A percentile compares a stretch with the other conserved stretches of the same genome.
Conservation (phyloP, 768 basidiomycete genomes). For the Suillus cothurnatus region DNA sequence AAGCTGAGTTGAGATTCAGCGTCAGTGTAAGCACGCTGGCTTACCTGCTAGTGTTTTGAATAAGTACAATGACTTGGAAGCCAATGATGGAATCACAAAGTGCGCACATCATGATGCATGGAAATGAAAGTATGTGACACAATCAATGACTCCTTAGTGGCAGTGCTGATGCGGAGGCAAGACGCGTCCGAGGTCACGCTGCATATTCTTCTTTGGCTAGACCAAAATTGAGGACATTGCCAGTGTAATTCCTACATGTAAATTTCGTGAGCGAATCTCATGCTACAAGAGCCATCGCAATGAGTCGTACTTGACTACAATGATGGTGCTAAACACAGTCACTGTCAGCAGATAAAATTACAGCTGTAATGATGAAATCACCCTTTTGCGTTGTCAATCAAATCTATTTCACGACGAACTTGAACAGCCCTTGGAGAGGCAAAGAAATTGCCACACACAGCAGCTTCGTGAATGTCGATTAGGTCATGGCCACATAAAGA, state of each 20-base stretch:
- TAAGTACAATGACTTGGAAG: no score
- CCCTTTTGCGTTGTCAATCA: constrained; percentile 75
- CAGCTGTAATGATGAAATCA: constrained; percentile 31
- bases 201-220: constrained; percentile 86
- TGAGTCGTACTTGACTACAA: constrained; percentile 72
- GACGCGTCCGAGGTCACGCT: constrained; percentile 33
- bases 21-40: no score
- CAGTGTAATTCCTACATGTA: constrained; percentile 74
- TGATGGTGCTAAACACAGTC: constrained; percentile 57
- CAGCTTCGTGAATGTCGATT: constrained; percentile 42
- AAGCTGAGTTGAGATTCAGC: background rate
- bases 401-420: constrained; percentile 77
- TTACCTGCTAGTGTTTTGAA: no score
- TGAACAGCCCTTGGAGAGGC: constrained; percentile 89
- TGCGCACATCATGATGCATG: no score
- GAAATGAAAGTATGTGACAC: no score
- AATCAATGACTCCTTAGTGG: background rate
- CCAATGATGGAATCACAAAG: no score
- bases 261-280: constrained; percentile 6
- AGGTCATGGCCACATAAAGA: background rate
- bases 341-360: background rate
- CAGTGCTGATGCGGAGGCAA: background rate
- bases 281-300: background rate
- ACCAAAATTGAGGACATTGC: constrained; percentile 90
- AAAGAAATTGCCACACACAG: constrained; percentile 88